phyloP scores from a whole-genome alignment of 2,329 filamentous ascomycete species.

The Xylaria digitata region DNA sequence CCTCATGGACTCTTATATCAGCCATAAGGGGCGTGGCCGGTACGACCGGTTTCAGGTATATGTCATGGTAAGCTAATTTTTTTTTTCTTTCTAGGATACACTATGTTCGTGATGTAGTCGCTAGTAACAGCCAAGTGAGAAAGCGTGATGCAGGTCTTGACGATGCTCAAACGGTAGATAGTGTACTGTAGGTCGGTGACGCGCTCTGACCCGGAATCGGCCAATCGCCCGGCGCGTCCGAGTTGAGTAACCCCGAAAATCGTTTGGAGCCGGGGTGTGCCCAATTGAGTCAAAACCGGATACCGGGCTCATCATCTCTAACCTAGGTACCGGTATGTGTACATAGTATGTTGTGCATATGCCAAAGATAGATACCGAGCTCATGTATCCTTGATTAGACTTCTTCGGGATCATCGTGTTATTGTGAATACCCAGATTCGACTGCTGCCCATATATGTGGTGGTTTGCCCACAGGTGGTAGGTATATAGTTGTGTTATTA shows the following conservation, averaged over 20 bases:
- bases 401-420: no score
- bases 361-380: constrained; percentile 4
- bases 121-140: constrained; percentile 19
- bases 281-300: constrained; percentile 31
- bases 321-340: background rate
- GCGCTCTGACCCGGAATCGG: constrained; percentile 21
- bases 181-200: constrained; percentile 2
- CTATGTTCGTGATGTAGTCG: constrained; percentile 6
- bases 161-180: constrained; percentile 2
- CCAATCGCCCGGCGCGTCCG: constrained; percentile 32
- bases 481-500: background rate
- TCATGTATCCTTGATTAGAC: constrained; percentile 2
- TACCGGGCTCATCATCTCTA: background rate
- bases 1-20: constrained; percentile 1
- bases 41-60: constrained; percentile 6
- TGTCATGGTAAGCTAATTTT: constrained; percentile 1
- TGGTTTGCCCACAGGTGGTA: no score
- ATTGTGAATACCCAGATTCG: no score
- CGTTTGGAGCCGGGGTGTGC: constrained; percentile 22
- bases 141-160: constrained; percentile 20
- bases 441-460: no score
- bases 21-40: background rate
- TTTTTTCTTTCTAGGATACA: background rate
- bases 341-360: constrained; percentile 30
- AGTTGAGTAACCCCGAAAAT: constrained; percentile 39